Evolutionary conservation across 495 filamentous ascomycete genomes (phyloP), one percentile per base, ranked within the genome.

Genomic region (Tuber indicum): DNA sequence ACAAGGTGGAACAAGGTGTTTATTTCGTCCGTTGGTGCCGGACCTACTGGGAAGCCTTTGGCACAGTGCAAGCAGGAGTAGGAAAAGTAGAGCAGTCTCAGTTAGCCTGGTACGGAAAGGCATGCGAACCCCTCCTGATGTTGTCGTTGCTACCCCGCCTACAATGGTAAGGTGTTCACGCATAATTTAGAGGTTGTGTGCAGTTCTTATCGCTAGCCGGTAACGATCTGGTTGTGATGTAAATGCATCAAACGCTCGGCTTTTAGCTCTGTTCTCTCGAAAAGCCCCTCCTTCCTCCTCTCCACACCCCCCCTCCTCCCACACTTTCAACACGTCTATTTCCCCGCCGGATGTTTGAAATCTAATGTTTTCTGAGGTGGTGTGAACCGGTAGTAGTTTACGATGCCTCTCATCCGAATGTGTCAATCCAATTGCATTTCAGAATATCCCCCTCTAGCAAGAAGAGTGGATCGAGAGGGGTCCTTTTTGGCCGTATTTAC

Each of bases 301-400:
- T 32, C 10, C n/a, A 32, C n/a, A 32, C 32, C 32, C 32, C 52
- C 52, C 58, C 58, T 66, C 26, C 58, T 36, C 26, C 58, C 58
- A 66, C 58, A 66, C 58, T 36, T 36, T 36, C 58, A 66, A 66
- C 58, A 66, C 58, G 58, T 36, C 70, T 72, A 52, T 71, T 79
- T 78, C 78, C 76, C 78, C 78, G 79, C 78, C 78, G 78, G 78
- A 76, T 80, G 78, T 80, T 80, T 80, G 58, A 66, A 66, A 66
- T 66, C 12, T 32, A 66, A 17, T 36, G 58, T 66, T 32, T 66
- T 26, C 58, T 36, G 58, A 66, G 58, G 58, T 66, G 58, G 58
- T 66, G 58, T 66, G 58, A 66, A 66, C 58, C 58, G 58, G 58
- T 66, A 66, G 58, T 66, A 36, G 58, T 8, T 66, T 66, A 36